Percentiles rank a stretch among this genome's conserved stretches.
phyloP scores from a whole-genome alignment of 345 rosid genomes.

The Raphanus sativus region DNA sequence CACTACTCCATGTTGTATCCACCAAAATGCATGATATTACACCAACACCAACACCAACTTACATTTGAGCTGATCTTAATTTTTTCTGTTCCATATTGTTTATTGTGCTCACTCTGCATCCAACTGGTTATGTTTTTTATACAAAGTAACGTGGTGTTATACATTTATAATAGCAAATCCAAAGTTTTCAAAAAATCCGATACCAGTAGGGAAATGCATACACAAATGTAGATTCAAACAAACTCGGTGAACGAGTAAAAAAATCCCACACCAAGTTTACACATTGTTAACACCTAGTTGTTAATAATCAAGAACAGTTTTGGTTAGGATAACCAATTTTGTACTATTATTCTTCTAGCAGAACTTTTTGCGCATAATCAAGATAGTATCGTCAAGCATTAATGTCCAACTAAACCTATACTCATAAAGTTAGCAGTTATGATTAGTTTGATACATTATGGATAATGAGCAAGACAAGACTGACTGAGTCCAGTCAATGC shows the following conservation, averaged over 20 bases:
- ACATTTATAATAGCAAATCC: neutral
- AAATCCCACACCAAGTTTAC: neutral
- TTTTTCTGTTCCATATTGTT: neutral
- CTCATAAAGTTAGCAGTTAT: neutral
- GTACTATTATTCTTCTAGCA: neutral
- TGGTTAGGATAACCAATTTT: neutral
- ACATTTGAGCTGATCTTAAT: neutral
- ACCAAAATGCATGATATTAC: neutral
- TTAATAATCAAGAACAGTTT: neutral
- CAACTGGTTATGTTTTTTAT: neutral
- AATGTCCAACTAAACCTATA: slow-evolving; percentile 1
- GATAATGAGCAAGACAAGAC: slow-evolving; percentile 10
- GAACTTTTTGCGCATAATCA: neutral
- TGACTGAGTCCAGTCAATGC: slow-evolving; percentile 32
- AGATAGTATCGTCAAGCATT: neutral
- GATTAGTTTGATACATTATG: slow-evolving; percentile 5
- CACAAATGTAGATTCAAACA: neutral
- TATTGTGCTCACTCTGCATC: neutral
- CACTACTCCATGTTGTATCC: no score
- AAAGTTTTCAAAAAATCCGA: neutral
- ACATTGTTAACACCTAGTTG: no score
- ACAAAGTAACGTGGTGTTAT: neutral
- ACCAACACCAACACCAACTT: neutral
- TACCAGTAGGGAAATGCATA: neutral
- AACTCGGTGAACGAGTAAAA: neutral